Conservation (phyloP, 2,329 filamentous ascomycete species). For the Neopestalotiopsis sp. region DNA sequence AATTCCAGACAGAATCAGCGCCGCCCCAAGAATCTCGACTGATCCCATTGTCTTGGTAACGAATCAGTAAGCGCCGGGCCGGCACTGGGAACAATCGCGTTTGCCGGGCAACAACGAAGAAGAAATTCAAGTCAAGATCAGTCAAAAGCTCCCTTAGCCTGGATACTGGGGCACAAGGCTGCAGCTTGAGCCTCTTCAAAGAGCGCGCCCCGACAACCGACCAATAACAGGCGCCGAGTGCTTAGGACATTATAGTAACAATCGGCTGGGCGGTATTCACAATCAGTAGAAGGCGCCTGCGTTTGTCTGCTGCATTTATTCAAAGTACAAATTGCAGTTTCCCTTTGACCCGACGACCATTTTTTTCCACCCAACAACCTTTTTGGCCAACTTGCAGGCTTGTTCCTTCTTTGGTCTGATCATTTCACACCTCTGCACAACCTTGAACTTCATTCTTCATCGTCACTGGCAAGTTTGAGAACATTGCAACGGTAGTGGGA, state of each 20-base stretch:
- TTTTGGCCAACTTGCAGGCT: background rate
- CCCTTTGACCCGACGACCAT: background rate
- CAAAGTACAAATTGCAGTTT: background rate
- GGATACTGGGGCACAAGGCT: too few species aligned
- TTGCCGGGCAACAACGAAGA: too few species aligned
- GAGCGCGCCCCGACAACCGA: too few species aligned
- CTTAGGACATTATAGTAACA: background rate
- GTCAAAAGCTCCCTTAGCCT: too few species aligned
- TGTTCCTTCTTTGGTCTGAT: background rate
- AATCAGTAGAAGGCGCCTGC: background rate
- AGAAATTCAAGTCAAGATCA: too few species aligned
- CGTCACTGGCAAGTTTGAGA: background rate
- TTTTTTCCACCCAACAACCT: background rate
- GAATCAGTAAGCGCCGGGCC: too few species aligned
- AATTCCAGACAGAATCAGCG: too few species aligned
- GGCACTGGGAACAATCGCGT: too few species aligned
- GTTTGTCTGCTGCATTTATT: background rate
- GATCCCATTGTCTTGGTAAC: too few species aligned
- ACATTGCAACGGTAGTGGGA: background rate
- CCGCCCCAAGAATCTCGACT: too few species aligned
- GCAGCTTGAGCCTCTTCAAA: too few species aligned
- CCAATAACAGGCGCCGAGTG: too few species aligned
- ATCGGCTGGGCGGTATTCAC: background rate
- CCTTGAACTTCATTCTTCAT: background rate
- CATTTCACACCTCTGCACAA: background rate